A percentile compares a stretch with the other conserved stretches of the same genome.
These are phyloP conservation scores for Suhomyces coccinellae DNA, from an alignment of 1,139 yeast genomes.

Conservation along the genomic window DNA sequence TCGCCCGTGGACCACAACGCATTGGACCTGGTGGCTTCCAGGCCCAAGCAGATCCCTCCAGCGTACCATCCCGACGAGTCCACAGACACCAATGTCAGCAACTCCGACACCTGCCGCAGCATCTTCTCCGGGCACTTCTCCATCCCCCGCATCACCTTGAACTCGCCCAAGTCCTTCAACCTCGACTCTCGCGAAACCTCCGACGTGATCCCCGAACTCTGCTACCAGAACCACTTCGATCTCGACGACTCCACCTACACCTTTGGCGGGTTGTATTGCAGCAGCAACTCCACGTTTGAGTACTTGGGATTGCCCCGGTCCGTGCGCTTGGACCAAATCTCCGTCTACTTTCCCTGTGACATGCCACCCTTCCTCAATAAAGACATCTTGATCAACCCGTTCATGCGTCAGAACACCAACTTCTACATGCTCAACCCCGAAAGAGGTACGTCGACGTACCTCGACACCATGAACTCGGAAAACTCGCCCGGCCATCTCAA, in stretches of 20 bases:
- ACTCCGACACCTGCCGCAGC: slow-evolving; percentile 19
- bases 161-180: slow-evolving; percentile 20
- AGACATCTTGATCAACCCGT: slow-evolving; percentile 39
- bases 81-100: slow-evolving; percentile 14
- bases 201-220: slow-evolving; percentile 27
- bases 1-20: slow-evolving; percentile 25
- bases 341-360: slow-evolving; percentile 41
- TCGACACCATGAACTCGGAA: slow-evolving; percentile 27
- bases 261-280: slow-evolving; percentile 40
- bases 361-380: slow-evolving; percentile 43
- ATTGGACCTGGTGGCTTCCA: slow-evolving; percentile 1
- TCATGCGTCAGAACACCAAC: slow-evolving; percentile 29
- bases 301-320: slow-evolving; percentile 38
- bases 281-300: slow-evolving; percentile 23
- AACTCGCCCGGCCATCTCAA: slow-evolving; percentile 32
- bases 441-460: slow-evolving; percentile 34
- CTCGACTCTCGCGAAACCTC: not conserved
- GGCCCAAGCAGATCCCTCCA: not conserved
- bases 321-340: slow-evolving; percentile 31
- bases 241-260: slow-evolving; percentile 34
- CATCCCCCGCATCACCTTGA: slow-evolving; percentile 31
- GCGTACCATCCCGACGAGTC: slow-evolving; percentile 1
- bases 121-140: slow-evolving; percentile 35
- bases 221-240: slow-evolving; percentile 39
- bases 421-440: slow-evolving; percentile 34